Base-by-base conservation (phyloP, 2,329 filamentous ascomycete genomes). In the Colletotrichum noveboracense region DNA sequence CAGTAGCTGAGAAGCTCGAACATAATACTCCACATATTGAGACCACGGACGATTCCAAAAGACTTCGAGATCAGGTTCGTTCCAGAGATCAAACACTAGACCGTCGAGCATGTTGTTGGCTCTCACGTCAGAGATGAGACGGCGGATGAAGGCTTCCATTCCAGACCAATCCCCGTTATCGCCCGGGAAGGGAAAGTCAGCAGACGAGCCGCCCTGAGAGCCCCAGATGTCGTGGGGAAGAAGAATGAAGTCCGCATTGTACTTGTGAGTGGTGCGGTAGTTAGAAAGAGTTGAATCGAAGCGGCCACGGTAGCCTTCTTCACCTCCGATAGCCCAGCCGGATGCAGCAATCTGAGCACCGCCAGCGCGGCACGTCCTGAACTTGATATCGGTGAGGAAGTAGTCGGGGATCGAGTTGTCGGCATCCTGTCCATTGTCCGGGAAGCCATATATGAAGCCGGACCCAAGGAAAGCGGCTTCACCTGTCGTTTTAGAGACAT, bases 151-250 rank as follows among this genome's bases (percentile, higher is more conserved):
- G 14, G 21, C 1, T 28, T 58, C 55, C 55, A 58, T 58, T 3
- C 24, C 26, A 24, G 55, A 21, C 55, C 55, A 58, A 10, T 58
- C 55, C 13, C 55, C 55, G 26, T 58, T 28, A 10, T 58, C 55
- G 13, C 24, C 55, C 4, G 55, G 55, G 26, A 62, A 34, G 13
- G n/a, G 9, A 4, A 36, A 30, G 3, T 58, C 67, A 43, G 26
- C 43, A 67, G 16, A 28, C 3, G 30, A 48, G 4, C 18, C 10
- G 8, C 43, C 26, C 14, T 67, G 38, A 61, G 58, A 61, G 24
- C 75, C 75, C 75, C 75, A 77, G 32, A 75, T 38, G 28, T 74
- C 75, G 34, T 74, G 68, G 28, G 66, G 61, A 13, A 77, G 64
- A 16, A 71, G 58, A 3, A 61, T 55, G 68, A 71, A 71, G 26